Evolutionary conservation across 345 rosid genomes (phyloP), one percentile per base, ranked within the genome.

Genomic region (Populus euphratica): DNA sequence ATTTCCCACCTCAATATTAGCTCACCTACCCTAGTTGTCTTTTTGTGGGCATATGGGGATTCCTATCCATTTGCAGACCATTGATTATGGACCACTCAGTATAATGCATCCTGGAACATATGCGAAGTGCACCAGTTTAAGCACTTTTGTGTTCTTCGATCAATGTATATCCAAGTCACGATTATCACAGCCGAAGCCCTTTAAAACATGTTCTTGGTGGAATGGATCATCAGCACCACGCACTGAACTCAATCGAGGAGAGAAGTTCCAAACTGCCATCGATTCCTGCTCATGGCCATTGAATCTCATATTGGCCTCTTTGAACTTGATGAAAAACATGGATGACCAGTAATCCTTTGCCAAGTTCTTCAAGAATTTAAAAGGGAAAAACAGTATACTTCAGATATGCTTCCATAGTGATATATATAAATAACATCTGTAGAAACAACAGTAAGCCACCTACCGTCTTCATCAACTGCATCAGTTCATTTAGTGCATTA

Each of bases 401-500:
- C 50, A 73, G 69, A 27, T 44, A 29, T 2, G 6, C 8, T 25
- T 25, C 65, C 0, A 0, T 2, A 8, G 39, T 5, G 14, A 4
- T 25, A 35, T 8, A 12, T 29, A 31, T 38, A 10, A 70, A 39
- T 29, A 52, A 7, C 49, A 25, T 72, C 38, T 27, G 49, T 1
- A 54, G 14, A 11, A 52, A 12, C 70, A 69, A 50, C 31, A 69
- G 43, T 9, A 80, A 66, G 23, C 25, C 18, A 77, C 78, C 11
- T 70, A 94, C 97, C 92, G 75, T 90, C 84, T 93, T 93, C 91
- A 94, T 88, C 82, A 94, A 85, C 83, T 91, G 97, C 81, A 91
- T 77, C 77, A 93, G 74, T 78, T 94, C 98, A 68, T 90, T 88
- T 59, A 90, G 76, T 9, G 95, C 93, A 39, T 88, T 85, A 56